Evolutionary conservation across 495 filamentous ascomycete genomes (phyloP).

Genomic region (Niebla homalea): DNA sequence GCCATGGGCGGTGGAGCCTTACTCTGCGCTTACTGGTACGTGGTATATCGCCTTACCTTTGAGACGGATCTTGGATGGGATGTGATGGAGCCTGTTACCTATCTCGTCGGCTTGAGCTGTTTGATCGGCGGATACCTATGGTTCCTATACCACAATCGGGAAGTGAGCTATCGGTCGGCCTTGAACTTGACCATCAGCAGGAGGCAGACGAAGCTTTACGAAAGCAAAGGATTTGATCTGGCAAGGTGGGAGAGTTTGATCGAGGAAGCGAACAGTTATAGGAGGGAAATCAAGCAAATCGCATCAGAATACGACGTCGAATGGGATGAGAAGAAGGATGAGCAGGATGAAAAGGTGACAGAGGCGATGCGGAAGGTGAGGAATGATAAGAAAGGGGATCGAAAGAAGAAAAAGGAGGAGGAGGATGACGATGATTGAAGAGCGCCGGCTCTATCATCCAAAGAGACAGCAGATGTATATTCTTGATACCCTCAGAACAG

Average conservation of each 20-base stretch:
- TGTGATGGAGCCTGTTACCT: constrained; percentile 22
- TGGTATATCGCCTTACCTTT: constrained; percentile 68
- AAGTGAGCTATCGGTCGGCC: constrained; percentile 72
- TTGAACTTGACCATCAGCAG: constrained; percentile 73
- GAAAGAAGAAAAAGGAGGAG: constrained; percentile 31
- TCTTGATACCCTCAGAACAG: too few relatives aligned
- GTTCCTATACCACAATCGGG: constrained; percentile 87
- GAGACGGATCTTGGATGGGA: constrained; percentile 76
- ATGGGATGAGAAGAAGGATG: constrained; percentile 75
- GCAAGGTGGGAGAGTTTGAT: constrained; percentile 64
- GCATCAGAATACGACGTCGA: constrained; percentile 88
- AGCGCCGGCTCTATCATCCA: too few relatives aligned
- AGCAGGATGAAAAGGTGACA: constrained; percentile 59
- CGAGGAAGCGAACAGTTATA: constrained; percentile 66
- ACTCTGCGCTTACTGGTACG: constrained; percentile 64
- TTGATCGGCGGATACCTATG: constrained; percentile 85
- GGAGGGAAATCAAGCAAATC: constrained; percentile 68
- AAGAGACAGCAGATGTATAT: too few relatives aligned
- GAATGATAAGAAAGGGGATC: constrained; percentile 34
- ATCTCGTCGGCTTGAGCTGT: constrained; percentile 67
- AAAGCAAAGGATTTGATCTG: constrained; percentile 58
- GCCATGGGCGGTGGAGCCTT: constrained; percentile 65
- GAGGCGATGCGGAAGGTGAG: constrained; percentile 54
- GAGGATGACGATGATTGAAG: constrained; percentile 17
- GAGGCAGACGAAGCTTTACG: constrained; percentile 66